A percentile compares a stretch with the other conserved stretches of the same genome.
Evolutionary conservation across 768 basidiomycete genomes (phyloP).

Genomic region (Solioccasus polychromus): DNA sequence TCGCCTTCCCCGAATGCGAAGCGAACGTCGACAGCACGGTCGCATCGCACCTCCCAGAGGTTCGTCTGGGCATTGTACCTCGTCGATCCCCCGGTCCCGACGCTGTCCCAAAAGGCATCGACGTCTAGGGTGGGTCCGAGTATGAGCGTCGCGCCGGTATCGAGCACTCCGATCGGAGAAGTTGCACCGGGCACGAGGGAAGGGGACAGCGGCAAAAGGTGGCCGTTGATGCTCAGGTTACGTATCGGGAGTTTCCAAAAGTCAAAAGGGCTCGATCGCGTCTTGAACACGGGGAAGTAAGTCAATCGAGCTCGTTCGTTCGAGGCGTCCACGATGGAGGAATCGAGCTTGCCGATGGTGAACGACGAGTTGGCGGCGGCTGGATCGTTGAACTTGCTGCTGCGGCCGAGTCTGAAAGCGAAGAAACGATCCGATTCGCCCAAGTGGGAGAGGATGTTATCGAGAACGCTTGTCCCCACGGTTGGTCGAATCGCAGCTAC

Average conservation of each 20-base stretch:
- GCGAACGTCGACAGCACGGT: constrained; percentile 43
- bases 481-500: constrained; percentile 45
- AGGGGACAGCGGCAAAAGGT: constrained; percentile 38
- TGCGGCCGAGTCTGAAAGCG: constrained; percentile 47
- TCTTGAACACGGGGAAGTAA: constrained; percentile 40
- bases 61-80: constrained; percentile 34
- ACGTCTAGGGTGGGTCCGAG: constrained; percentile 54
- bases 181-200: constrained; percentile 43
- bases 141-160: constrained; percentile 60
- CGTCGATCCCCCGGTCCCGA: constrained; percentile 40
- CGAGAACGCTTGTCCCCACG: constrained; percentile 43
- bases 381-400: constrained; percentile 14
- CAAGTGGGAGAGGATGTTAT: constrained; percentile 46
- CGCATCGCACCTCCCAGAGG: constrained; percentile 51
- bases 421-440: constrained; percentile 44
- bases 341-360: constrained; percentile 51
- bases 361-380: constrained; percentile 40
- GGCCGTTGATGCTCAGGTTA: constrained; percentile 43
- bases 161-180: constrained; percentile 54
- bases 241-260: constrained; percentile 58
- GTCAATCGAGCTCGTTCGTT: constrained; percentile 33
- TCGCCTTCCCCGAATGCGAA: constrained; percentile 42
- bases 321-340: constrained; percentile 17
- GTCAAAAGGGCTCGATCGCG: constrained; percentile 38
- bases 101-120: constrained; percentile 46